Evolutionary conservation across 805 yeast species (phyloP).

Genomic region (Yarrowia bubula): DNA sequence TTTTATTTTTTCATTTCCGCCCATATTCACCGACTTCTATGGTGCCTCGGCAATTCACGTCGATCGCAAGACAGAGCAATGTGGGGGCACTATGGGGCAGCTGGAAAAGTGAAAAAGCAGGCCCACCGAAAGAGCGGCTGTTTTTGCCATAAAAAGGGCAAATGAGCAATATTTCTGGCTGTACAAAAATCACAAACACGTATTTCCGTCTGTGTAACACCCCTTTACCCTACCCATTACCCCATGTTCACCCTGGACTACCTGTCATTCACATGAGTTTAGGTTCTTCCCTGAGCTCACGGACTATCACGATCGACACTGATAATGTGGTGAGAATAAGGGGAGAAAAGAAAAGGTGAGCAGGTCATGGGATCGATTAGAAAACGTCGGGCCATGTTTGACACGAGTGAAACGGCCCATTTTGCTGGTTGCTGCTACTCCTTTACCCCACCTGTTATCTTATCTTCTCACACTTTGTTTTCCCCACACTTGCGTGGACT

Average conservation of each 20-base stretch:
- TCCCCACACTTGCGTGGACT: not conserved
- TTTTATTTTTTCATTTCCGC: not conserved
- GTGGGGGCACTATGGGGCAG: slow-evolving; percentile 19
- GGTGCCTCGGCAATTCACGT: not conserved
- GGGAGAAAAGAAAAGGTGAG: not conserved
- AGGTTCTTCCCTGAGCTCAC: not conserved
- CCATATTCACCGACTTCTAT: not conserved
- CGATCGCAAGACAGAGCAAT: slow-evolving; percentile 21
- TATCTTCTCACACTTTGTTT: not conserved
- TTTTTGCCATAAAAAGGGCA: not conserved
- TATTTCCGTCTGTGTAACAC: too few species aligned
- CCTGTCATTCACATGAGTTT: not conserved
- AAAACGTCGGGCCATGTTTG: not conserved
- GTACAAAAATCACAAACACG: too few species aligned
- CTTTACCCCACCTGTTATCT: not conserved
- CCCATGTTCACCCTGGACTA: too few species aligned
- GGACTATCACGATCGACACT: slow-evolving; percentile 2
- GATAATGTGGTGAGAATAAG: slow-evolving; percentile 18
- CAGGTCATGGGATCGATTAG: too few species aligned
- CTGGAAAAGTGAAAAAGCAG: not conserved
- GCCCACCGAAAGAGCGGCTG: not conserved
- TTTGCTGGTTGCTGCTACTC: not conserved
- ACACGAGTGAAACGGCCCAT: not conserved
- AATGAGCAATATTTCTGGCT: too few species aligned
- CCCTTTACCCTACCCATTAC: too few species aligned